Evolutionary conservation across 805 yeast genomes (phyloP).

Genomic region (Candida awuae): DNA sequence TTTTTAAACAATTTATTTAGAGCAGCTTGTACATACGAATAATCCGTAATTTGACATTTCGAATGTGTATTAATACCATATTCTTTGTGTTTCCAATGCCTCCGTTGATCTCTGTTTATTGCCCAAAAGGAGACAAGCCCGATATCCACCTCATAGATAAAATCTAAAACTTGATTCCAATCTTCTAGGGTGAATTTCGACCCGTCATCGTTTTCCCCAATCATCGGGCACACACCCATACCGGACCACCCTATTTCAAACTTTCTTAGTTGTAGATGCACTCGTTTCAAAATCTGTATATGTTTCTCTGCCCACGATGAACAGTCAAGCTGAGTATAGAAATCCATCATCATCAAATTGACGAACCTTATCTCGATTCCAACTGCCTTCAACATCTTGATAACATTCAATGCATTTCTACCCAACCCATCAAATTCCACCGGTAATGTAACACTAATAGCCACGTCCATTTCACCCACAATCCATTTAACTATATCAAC

Average conservation of each 20-base stretch:
- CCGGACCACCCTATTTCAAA: constrained; percentile 15
- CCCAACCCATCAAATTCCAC: constrained; percentile 24
- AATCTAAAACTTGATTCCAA: constrained; percentile 19
- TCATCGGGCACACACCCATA: constrained; percentile 30
- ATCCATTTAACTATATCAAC: constrained; percentile 7
- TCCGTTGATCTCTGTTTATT: constrained; percentile 26
- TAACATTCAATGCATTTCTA: constrained; percentile 12
- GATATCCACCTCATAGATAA: constrained; percentile 14
- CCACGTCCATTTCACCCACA: neutral
- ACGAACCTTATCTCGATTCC: constrained; percentile 13
- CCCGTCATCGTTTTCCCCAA: constrained; percentile 27
- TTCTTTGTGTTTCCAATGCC: no score
- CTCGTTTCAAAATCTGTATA: constrained; percentile 17
- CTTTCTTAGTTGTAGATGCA: constrained; percentile 14
- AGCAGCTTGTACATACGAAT: constrained; percentile 16
- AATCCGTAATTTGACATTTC: constrained; percentile 18
- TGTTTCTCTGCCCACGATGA: constrained; percentile 25
- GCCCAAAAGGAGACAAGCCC: constrained; percentile 28
- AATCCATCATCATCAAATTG: constrained; percentile 29
- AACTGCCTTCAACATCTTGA: constrained; percentile 10
- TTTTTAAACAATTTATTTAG: constrained; percentile 12
- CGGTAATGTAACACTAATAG: constrained; percentile 24
- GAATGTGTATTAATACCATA: constrained; percentile 19
- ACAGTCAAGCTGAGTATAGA: constrained; percentile 21
- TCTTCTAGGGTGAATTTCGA: constrained; percentile 19